Conservation (phyloP, 441 rosid species). For the Populus hybrid region DNA sequence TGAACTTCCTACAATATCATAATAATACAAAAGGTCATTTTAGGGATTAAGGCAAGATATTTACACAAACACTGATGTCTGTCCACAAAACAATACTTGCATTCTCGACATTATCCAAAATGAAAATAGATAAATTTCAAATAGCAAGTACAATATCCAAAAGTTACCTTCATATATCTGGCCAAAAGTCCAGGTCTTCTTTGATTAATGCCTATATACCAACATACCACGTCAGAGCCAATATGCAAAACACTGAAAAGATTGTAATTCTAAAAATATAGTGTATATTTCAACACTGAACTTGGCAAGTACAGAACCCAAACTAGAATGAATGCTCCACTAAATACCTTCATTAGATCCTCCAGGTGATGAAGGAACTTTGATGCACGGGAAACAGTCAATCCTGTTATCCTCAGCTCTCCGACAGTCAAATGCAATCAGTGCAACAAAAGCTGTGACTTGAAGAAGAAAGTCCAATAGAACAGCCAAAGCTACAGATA, state of each 20-base stretch:
- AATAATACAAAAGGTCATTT: constrained; percentile 1
- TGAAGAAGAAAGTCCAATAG: constrained; percentile 84
- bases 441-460: constrained; percentile 86
- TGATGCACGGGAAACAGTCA: constrained; percentile 87
- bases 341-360: constrained; percentile 49
- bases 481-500: constrained; percentile 76
- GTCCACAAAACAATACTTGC: neutral
- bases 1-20: constrained; percentile 63
- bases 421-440: constrained; percentile 72
- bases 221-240: constrained; percentile 21
- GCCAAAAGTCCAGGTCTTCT: constrained; percentile 68
- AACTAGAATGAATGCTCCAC: neutral
- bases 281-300: neutral
- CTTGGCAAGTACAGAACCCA: neutral
- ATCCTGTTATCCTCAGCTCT: constrained; percentile 66
- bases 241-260: neutral
- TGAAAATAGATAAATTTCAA: neutral
- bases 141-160: neutral
- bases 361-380: constrained; percentile 41
- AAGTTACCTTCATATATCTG: constrained; percentile 82
- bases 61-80: neutral
- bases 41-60: neutral
- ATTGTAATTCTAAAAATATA: neutral
- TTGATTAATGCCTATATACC: constrained; percentile 48
- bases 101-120: neutral